Conservation (phyloP, 148 eudicot genomes). For the Chenopodium album region DNA sequence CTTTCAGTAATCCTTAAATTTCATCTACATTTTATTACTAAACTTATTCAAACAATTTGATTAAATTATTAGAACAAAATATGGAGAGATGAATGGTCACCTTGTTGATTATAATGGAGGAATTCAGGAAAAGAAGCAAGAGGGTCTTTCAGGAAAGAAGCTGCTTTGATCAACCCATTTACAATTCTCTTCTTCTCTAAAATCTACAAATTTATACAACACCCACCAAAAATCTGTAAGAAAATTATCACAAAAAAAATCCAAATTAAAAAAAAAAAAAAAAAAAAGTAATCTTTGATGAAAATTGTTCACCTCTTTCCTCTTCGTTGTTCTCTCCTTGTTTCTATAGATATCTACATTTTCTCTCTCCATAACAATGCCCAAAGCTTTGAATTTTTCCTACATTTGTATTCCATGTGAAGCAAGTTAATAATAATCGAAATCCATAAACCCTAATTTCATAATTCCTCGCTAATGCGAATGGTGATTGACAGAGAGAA, state of each 20-base stretch:
- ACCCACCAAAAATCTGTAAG: background rate
- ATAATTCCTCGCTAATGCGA: too few relatives aligned
- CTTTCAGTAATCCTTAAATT: background rate
- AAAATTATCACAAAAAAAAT: background rate
- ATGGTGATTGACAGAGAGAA: too few relatives aligned
- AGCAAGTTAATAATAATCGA: background rate
- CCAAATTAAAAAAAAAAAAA: background rate
- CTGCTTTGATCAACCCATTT: constrained; percentile 50
- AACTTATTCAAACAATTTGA: background rate
- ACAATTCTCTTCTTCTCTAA: constrained; percentile 61
- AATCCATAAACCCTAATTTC: constrained; percentile 20
- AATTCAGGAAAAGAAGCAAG: constrained; percentile 51
- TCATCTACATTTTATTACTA: too few relatives aligned
- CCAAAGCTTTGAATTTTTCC: background rate
- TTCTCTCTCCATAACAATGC: constrained; percentile 16
- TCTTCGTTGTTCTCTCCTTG: constrained; percentile 19
- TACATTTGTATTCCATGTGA: background rate
- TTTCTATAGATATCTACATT: constrained; percentile 8
- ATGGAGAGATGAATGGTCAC: constrained; percentile 21
- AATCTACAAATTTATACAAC: constrained; percentile 37
- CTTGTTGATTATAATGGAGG: constrained; percentile 45
- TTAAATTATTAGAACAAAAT: background rate
- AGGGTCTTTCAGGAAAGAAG: constrained; percentile 54
- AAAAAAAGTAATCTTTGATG: background rate
- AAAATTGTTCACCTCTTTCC: constrained; percentile 29